Conservation (phyloP, 306 rosid genomes). For the Pyrus bretschneideri region DNA sequence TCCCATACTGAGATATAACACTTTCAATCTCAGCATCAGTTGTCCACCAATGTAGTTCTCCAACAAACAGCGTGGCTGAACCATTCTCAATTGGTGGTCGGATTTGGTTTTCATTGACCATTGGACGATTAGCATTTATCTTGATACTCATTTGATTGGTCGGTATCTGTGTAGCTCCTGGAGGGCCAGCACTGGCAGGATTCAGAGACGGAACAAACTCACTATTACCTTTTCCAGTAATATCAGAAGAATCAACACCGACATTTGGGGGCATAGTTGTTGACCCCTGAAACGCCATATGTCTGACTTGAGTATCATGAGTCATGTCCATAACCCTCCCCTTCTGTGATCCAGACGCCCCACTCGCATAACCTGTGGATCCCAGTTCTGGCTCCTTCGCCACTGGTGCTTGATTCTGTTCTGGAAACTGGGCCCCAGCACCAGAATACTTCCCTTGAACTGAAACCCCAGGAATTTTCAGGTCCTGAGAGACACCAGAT, state of each 20-base stretch:
- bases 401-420: slow-evolving; percentile 16
- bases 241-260: slow-evolving; percentile 14
- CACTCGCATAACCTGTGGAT: slow-evolving; percentile 6
- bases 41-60: slow-evolving; percentile 58
- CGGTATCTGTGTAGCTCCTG: slow-evolving; percentile 15
- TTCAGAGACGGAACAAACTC: slow-evolving; percentile 16
- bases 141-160: slow-evolving; percentile 21
- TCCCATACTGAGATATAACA: slow-evolving; percentile 32
- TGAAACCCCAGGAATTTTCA: slow-evolving; percentile 26
- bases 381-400: slow-evolving; percentile 22
- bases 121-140: slow-evolving; percentile 17
- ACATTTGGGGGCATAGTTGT: slow-evolving; percentile 9
- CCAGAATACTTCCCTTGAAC: slow-evolving; percentile 19
- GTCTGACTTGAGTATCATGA: slow-evolving; percentile 21
- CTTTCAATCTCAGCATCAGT: slow-evolving; percentile 44
- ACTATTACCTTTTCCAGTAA: slow-evolving; percentile 12
- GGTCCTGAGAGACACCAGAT: slow-evolving; percentile 14
- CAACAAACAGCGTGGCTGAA: slow-evolving; percentile 35
- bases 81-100: slow-evolving; percentile 29
- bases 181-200: slow-evolving; percentile 19
- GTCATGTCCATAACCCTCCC: slow-evolving; percentile 22
- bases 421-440: slow-evolving; percentile 23
- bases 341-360: slow-evolving; percentile 19
- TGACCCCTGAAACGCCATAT: slow-evolving; percentile 28
- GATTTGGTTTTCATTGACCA: slow-evolving; percentile 30